Evolutionary conservation across 148 eudicot genomes (phyloP), one percentile per base, ranked within the genome.

Genomic region (Simmondsia chinensis): DNA sequence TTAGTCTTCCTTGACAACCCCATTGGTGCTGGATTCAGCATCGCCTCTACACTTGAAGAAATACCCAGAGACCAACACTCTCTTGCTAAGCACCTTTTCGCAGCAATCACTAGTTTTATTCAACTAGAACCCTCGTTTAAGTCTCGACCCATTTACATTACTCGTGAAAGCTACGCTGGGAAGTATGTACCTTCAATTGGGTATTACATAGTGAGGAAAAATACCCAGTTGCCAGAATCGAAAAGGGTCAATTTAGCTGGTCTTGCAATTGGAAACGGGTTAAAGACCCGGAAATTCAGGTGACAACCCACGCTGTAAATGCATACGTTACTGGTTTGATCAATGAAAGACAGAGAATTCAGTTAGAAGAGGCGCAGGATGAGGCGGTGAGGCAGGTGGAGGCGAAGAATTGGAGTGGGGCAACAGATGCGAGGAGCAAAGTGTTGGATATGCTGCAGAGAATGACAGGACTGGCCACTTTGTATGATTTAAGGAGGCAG

Each of bases 391-490:
- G 33, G 0, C 57, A 69, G 20, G 53, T 56, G 0, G 51, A 27
- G 20, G 56, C 14, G 0, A 53, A 61, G 21, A 63, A 60, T 11
- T 91, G 97, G 97, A 35, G 50, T 4, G 67, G 68, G 13, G 88
- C 97, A 26, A 68, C 79, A 0, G 41, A 70, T 31, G 71, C 86
- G 17, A 68, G 94, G 45, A 76, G 1, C 14, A 13, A 2, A 0
- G 70, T 74, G 0, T 20, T 79, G 50, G 7, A 28, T 0, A 39
- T 41, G 51, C 21, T 91, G n/a, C 55, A 60, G 40, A 64, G 56
- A 19, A 74, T 82, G 85, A 85, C 88, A 1, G 97, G 95, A 5
- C 52, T 89, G 12, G 84, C 97, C 29, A 84, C 95, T 33, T 59
- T 89, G 64, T 81, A 69, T 15, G 89, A 89, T 10, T 55, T 74